Base-by-base conservation (phyloP, 176 grass and related monocot species). In the Phoenix dactylifera region DNA sequence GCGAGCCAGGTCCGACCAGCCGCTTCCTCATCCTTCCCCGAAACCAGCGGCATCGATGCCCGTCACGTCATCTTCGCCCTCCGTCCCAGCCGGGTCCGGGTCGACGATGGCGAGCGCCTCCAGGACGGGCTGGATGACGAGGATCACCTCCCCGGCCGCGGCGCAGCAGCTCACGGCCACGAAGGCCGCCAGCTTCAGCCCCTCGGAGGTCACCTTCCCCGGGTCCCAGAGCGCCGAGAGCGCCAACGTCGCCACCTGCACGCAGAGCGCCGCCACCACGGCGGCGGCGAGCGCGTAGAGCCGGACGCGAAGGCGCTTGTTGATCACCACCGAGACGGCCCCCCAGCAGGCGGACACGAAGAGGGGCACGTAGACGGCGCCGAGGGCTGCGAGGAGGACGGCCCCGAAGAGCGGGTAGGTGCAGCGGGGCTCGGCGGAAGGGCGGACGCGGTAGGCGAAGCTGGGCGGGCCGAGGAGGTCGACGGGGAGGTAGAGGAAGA, bases 261-360 rank as follows among this genome's bases (percentile, higher is more conserved):
- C 56, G 4, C 62, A 73, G 24, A 82, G 63, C 14, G 68, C 67
- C 49, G 16, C 25, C 7, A 76, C n/a, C 52, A 72, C 39, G 49
- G 65, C 57, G 32, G 50, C 39, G 16, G 50, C 58, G 51, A 82
- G 79, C n/a, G 61, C 73, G 51, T 67, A 72, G 6, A 74, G 62
- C 51, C 79, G 64, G 0, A 26, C 51, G 24, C 73, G 56, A 50
- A 82, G 44, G 52, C 73, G 50, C 66, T 58, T 25, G 54, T 82
- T 82, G 67, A 82, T 82, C 50, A 70, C 79, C 22, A 82, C 62
- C 56, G 68, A 61, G 18, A 74, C 67, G 5, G 59, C 68, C 4
- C 62, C 35, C 79, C 79, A 76, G 32, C 62, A 72, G 18, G 73
- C 79, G 4, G 79, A 72, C 26, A 70, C 39, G 20, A 82, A 65